Evolutionary conservation across 169 alveolate genomes (phyloP).

Genomic region (Eimeria maxima): DNA sequence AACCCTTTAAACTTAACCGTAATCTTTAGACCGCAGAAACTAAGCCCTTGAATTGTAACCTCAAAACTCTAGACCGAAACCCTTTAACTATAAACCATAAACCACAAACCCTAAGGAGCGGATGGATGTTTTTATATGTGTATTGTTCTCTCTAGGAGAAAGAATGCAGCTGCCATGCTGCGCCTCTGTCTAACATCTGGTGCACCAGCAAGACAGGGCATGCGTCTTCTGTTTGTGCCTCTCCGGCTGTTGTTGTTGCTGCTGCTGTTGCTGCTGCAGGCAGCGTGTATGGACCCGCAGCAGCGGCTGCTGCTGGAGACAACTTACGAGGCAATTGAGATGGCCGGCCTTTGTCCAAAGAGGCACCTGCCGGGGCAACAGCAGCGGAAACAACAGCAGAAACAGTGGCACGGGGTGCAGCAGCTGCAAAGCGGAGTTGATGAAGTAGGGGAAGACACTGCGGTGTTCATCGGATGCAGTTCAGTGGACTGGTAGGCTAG

Average conservation of each 20-base stretch:
- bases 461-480: constrained; percentile 87
- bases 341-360: constrained; percentile 83
- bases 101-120: neutral
- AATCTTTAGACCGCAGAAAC: no score
- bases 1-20: no score
- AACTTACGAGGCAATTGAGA: constrained; percentile 84
- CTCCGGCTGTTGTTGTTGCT: constrained; percentile 17
- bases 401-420: neutral
- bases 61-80: no score
- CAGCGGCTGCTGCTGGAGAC: constrained; percentile 89
- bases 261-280: constrained; percentile 83
- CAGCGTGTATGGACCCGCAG: constrained; percentile 89
- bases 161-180: neutral
- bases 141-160: neutral
- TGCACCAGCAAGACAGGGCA: neutral
- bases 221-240: neutral
- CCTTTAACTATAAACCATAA: neutral
- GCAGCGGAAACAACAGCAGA: neutral
- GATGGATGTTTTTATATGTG: neutral
- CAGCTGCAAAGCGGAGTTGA: neutral
- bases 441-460: constrained; percentile 37
- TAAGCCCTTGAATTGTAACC: no score
- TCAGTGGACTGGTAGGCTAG: constrained; percentile 84
- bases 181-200: neutral
- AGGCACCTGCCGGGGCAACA: neutral